Percentiles rank a stretch among this genome's conserved stretches.
phyloP scores from a whole-genome alignment of 805 yeast genomes.

The Metschnikowia drakensbergensis region DNA sequence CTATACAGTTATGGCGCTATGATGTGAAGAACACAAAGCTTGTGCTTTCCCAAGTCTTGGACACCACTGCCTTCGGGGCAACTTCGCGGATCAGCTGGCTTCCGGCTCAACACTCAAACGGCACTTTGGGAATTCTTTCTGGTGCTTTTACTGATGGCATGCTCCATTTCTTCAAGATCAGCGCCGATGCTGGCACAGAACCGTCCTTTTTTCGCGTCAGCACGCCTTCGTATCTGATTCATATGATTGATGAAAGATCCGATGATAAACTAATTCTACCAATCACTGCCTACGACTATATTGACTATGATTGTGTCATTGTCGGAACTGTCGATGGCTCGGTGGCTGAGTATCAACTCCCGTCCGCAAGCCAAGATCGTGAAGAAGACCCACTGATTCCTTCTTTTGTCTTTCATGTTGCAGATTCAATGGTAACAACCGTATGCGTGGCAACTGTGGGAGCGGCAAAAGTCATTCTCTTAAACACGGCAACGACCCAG shows the following conservation, averaged over 20 bases:
- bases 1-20: constrained; percentile 45
- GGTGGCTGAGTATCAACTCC: constrained; percentile 53
- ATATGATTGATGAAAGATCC: constrained; percentile 9
- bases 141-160: constrained; percentile 58
- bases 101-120: constrained; percentile 28
- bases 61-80: constrained; percentile 43
- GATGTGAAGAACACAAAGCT: constrained; percentile 22
- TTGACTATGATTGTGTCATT: constrained; percentile 41
- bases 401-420: constrained; percentile 28
- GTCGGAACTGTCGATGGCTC: constrained; percentile 60
- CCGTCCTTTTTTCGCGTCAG: constrained; percentile 18
- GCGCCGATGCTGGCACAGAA: not conserved
- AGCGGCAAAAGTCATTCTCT: constrained; percentile 22
- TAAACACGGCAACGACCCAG: constrained; percentile 30
- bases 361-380: constrained; percentile 13
- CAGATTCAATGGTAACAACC: constrained; percentile 30
- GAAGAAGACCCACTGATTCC: constrained; percentile 24
- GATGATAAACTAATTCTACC: constrained; percentile 9
- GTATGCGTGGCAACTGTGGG: constrained; percentile 26
- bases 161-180: constrained; percentile 45
- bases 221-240: constrained; percentile 23
- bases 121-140: constrained; percentile 41
- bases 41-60: constrained; percentile 25
- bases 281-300: constrained; percentile 48
- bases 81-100: constrained; percentile 39